These are phyloP conservation scores for Tetrahymena thermophila DNA, from an alignment of 73 alveolate genomes.

Conservation along the genomic window DNA sequence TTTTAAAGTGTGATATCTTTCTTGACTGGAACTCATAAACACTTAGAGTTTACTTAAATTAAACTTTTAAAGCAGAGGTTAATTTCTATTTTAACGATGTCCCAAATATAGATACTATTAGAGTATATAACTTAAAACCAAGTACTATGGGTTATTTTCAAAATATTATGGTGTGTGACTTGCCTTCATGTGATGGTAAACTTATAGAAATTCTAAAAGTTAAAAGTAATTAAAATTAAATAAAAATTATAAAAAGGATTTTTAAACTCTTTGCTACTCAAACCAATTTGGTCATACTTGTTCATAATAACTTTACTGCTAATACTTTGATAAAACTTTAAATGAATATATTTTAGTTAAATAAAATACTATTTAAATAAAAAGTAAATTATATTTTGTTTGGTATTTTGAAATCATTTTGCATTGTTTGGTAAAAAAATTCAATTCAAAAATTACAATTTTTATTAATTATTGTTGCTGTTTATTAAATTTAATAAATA, in stretches of 20 bases:
- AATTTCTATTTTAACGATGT: conserved; percentile 20
- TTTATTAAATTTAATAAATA: no score
- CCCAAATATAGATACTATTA: neutral
- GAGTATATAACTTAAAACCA: conserved; percentile 31
- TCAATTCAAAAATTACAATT: no score
- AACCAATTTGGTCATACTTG: neutral
- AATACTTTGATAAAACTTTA: neutral
- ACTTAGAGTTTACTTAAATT: conserved; percentile 7
- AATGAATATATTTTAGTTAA: no score
- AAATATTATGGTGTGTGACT: conserved; percentile 12
- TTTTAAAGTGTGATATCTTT: conserved; percentile 13
- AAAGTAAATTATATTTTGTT: neutral
- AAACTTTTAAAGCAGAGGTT: conserved; percentile 28
- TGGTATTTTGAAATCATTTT: no score
- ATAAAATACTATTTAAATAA: no score
- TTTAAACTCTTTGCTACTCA: neutral
- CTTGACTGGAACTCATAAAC: conserved; percentile 15
- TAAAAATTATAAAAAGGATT: neutral
- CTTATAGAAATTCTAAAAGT: neutral
- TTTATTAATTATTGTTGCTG: no score
- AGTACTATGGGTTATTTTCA: conserved; percentile 31
- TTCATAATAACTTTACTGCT: neutral
- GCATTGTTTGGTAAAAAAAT: no score
- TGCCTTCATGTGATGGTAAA: conserved; percentile 21
- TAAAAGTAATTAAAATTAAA: neutral